Base-by-base conservation (phyloP, 805 yeast genomes). In the Schizosaccharomyces octosporus region DNA sequence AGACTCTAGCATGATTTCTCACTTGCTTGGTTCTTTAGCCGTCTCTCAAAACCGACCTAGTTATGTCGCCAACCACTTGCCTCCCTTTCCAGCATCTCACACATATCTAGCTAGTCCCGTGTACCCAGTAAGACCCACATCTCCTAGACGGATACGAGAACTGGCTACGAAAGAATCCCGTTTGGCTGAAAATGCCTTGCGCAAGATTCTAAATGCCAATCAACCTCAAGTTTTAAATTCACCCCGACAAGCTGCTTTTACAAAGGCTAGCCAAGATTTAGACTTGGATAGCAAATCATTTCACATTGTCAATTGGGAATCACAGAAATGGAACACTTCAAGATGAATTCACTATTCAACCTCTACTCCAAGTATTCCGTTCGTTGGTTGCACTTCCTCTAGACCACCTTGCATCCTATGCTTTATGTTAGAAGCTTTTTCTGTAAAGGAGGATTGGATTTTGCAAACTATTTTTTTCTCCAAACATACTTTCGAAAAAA, bases 61-160 rank as follows among this genome's bases (percentile, higher is more conserved):
- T 29, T 51, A 51, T 51, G 57, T 51, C 7, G 31, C n/a, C 6
- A 24, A 9, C 21, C 57, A 51, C 29, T 17, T 90, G 66, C 98
- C 98, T 0, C 81, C 81, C 13, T 75, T 90, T 36, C 98, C 98
- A 0, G 95, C 97, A 0, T 95, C 87, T 67, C 94, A 89, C 71
- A 90, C 97, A 0, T 90, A 84, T 69, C 81, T 80, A 70, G 79
- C 82, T 62, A 85, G 95, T 0, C 84, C 95, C 0, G 76, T 77
- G 64, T 88, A 75, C 69, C 76, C 82, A 62, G 74, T 79, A 29
- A 75, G 82, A 24, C 72, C 82, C 17, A 78, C 82, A 1, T 90
- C 87, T 67, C 86, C 89, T 63, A 80, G 83, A 64, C 74, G 78
- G 62, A 76, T 90, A 62, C 76, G 90, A 64, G 79, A 84, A 62